These are phyloP conservation scores for Dissophora globulifera DNA, from an alignment of 192 early-diverging fungal species.

Conservation along the genomic window DNA sequence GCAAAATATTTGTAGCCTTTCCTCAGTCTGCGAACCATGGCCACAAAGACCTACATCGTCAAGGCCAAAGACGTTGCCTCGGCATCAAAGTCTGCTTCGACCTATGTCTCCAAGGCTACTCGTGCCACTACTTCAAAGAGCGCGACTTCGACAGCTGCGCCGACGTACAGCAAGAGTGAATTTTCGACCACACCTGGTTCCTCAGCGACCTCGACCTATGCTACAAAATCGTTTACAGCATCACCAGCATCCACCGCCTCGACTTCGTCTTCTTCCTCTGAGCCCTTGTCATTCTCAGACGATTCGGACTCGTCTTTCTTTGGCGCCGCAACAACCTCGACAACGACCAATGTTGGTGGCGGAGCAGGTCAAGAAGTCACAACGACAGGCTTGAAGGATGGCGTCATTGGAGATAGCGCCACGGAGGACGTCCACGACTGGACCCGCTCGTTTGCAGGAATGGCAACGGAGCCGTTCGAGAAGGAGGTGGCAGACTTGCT, in stretches of 20 bases:
- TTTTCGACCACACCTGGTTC: slow-evolving; percentile 7
- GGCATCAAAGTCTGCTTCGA: slow-evolving; percentile 7
- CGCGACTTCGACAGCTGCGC: background rate
- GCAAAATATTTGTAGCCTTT: slow-evolving; percentile 16
- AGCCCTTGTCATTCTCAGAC: background rate
- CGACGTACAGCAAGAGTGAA: slow-evolving; percentile 22
- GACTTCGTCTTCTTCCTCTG: background rate
- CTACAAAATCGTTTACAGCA: background rate
- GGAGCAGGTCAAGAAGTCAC: slow-evolving; percentile 11
- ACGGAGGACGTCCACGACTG: slow-evolving; percentile 57
- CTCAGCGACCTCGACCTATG: background rate
- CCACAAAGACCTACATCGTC: slow-evolving; percentile 37
- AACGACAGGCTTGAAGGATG: slow-evolving; percentile 17
- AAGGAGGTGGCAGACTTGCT: slow-evolving; percentile 74
- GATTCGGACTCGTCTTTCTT: slow-evolving; percentile 11
- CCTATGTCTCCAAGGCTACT: slow-evolving; percentile 12
- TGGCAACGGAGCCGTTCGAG: slow-evolving; percentile 80
- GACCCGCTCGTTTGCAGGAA: slow-evolving; percentile 80
- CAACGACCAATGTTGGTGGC: slow-evolving; percentile 17
- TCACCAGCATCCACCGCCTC: slow-evolving; percentile 5
- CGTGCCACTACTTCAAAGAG: background rate
- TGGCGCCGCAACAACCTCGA: background rate
- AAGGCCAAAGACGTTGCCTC: slow-evolving; percentile 18
- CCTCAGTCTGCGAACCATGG: slow-evolving; percentile 17
- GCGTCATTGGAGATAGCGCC: slow-evolving; percentile 31